A percentile compares a stretch with the other conserved stretches of the same genome.
Conservation (phyloP, 345 rosid species). For the Euphorbia tirucalli region DNA sequence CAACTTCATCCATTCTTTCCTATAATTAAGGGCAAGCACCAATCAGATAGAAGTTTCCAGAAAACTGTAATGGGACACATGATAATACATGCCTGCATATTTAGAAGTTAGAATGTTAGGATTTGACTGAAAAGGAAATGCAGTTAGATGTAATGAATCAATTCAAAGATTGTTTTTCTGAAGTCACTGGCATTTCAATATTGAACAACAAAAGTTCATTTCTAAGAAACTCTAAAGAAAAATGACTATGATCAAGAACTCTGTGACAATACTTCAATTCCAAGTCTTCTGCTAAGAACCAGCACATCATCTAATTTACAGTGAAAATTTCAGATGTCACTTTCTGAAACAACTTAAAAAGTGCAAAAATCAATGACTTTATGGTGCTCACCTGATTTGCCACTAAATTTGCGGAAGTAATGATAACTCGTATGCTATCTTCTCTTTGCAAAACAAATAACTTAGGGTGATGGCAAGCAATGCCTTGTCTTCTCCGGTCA, state of each 20-base stretch:
- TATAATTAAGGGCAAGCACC: background rate
- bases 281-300: background rate
- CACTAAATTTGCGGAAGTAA: constrained; percentile 86
- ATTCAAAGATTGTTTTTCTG: background rate
- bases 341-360: background rate
- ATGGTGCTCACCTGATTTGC: constrained; percentile 62
- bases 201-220: background rate
- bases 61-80: background rate
- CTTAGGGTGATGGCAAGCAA: constrained; percentile 97
- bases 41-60: background rate
- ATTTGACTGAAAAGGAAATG: background rate
- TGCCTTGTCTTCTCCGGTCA: constrained; percentile 71
- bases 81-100: background rate
- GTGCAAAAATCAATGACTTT: background rate
- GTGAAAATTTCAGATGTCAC: background rate
- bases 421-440: constrained; percentile 62
- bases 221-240: background rate
- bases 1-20: background rate
- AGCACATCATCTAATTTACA: background rate
- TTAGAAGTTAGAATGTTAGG: background rate
- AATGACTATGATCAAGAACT: background rate
- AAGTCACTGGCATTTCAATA: background rate
- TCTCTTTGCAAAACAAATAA: constrained; percentile 77
- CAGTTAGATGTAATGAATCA: background rate
- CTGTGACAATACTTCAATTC: background rate